A percentile compares a stretch with the other conserved stretches of the same genome.
These are phyloP conservation scores for Erysimum cheiri DNA, from an alignment of 441 rosid genomes.

Conservation along the genomic window DNA sequence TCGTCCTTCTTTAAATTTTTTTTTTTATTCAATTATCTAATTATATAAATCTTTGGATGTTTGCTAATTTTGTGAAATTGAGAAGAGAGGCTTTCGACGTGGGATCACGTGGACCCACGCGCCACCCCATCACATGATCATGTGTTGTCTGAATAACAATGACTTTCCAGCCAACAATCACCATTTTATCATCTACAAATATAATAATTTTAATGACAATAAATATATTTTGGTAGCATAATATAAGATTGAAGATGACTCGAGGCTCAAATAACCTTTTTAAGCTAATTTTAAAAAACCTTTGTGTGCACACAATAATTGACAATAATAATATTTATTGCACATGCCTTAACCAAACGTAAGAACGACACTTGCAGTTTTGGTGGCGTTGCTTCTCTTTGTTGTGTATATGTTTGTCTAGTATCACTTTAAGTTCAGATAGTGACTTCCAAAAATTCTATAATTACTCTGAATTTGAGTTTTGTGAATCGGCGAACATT, in stretches of 20 bases:
- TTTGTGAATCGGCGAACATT: background rate
- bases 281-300: conserved; percentile 5
- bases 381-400: conserved; percentile 34
- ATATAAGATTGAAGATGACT: conserved; percentile 29
- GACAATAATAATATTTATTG: no score
- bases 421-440: conserved; percentile 27
- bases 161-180: conserved; percentile 60
- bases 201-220: background rate
- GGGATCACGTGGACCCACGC: conserved; percentile 81
- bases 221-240: background rate
- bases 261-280: conserved; percentile 10
- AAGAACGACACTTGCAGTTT: conserved; percentile 35
- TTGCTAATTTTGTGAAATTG: conserved; percentile 34
- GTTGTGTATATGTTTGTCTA: conserved; percentile 19
- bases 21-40: background rate
- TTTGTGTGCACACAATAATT: conserved; percentile 28
- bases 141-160: conserved; percentile 73
- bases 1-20: conserved; percentile 23
- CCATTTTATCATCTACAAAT: conserved; percentile 31
- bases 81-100: conserved; percentile 50
- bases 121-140: conserved; percentile 63
- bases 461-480: background rate
- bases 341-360: conserved; percentile 37
- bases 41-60: conserved; percentile 31
- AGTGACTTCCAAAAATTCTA: conserved; percentile 17